phyloP scores from a whole-genome alignment of 2,329 filamentous ascomycete species.

The Chlorencoelia australis region DNA sequence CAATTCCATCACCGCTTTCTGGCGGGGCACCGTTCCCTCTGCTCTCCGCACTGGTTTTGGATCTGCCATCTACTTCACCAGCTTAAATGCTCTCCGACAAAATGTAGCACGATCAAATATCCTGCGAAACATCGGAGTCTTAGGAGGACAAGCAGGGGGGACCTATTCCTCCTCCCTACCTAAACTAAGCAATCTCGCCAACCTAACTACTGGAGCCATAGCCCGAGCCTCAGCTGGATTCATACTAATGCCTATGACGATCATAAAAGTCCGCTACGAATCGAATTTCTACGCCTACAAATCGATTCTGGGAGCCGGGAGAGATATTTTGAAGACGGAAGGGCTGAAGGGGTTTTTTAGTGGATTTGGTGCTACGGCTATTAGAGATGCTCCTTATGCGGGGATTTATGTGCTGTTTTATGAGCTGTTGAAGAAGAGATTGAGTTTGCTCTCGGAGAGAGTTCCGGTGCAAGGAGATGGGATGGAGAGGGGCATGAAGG shows the following conservation, averaged over 20 bases:
- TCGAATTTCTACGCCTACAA: constrained; percentile 76
- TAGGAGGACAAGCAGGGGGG: constrained; percentile 15
- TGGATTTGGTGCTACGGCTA: constrained; percentile 86
- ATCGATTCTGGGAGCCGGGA: constrained; percentile 61
- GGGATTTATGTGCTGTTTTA: constrained; percentile 93
- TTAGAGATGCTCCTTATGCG: constrained; percentile 92
- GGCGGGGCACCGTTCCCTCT: constrained; percentile 87
- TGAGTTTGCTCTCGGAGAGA: constrained; percentile 30
- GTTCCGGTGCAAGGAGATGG: constrained; percentile 16
- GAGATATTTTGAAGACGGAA: constrained; percentile 63
- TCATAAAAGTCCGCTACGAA: constrained; percentile 95
- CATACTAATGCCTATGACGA: constrained; percentile 88
- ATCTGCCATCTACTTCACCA: constrained; percentile 87
- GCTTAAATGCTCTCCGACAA: constrained; percentile 74
- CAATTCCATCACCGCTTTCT: constrained; percentile 58
- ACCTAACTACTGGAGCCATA: constrained; percentile 73
- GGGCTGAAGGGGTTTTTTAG: constrained; percentile 81
- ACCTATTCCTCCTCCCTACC: constrained; percentile 62
- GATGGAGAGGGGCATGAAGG: constrained; percentile 16
- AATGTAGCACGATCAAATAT: constrained; percentile 41
- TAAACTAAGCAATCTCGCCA: constrained; percentile 72
- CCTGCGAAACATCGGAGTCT: constrained; percentile 25
- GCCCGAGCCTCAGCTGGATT: constrained; percentile 83
- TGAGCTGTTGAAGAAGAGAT: constrained; percentile 64
- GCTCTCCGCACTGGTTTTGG: constrained; percentile 90